Evolutionary conservation across 2,329 filamentous ascomycete species (phyloP).

Genomic region (Beauveria sp.): DNA sequence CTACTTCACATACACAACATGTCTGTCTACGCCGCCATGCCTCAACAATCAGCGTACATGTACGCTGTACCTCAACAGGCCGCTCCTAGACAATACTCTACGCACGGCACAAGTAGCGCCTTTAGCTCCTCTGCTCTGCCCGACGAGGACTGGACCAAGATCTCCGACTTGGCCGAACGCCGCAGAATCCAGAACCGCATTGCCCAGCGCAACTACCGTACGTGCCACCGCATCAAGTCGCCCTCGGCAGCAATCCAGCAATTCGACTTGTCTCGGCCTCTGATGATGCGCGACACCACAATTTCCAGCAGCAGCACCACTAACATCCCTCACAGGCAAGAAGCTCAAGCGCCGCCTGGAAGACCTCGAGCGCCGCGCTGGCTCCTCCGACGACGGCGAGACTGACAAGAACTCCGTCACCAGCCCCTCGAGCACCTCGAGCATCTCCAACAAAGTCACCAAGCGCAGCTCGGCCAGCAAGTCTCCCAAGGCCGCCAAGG

Average conservation of each 20-base stretch:
- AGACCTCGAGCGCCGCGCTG: constrained; percentile 74
- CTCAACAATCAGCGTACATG: constrained; percentile 23
- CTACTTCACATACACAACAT: not conserved
- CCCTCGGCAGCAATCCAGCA: not conserved
- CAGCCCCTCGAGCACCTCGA: constrained; percentile 19
- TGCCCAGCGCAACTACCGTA: constrained; percentile 95
- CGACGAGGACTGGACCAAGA: constrained; percentile 98
- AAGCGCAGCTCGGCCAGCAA: constrained; percentile 25
- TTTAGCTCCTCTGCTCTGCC: constrained; percentile 92
- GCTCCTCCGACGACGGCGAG: constrained; percentile 42
- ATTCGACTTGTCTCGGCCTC: not conserved
- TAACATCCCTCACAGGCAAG: constrained; percentile 53
- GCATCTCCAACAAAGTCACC: constrained; percentile 22
- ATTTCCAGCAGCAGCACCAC: not conserved
- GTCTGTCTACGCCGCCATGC: constrained; percentile 13
- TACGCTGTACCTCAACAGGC: constrained; percentile 36
- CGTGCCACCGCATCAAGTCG: constrained; percentile 25
- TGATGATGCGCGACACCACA: not conserved
- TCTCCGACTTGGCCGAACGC: constrained; percentile 91
- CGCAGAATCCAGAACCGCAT: constrained; percentile 95
- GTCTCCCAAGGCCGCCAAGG: constrained; percentile 15
- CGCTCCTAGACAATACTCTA: constrained; percentile 58
- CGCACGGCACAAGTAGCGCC: constrained; percentile 80
- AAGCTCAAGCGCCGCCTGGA: constrained; percentile 86
- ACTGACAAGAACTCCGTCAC: constrained; percentile 29